Evolutionary conservation across 495 filamentous ascomycete genomes (phyloP).

Genomic region (Geoglossum glabrum): DNA sequence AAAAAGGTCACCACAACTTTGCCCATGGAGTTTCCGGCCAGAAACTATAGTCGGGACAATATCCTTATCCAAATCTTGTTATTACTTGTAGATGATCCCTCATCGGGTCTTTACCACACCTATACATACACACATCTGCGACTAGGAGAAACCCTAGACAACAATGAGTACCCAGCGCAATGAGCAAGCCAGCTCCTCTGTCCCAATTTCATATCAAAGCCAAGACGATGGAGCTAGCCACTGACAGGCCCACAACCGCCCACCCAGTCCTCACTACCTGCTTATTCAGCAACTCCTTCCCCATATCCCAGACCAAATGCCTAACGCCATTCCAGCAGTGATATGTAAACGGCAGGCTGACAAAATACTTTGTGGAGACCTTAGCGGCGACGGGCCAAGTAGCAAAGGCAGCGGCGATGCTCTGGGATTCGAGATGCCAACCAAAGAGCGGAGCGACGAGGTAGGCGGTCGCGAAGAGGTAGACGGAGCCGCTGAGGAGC

Average conservation of each 20-base stretch:
- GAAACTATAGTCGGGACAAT: no score
- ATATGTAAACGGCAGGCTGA: slow-evolving; percentile 73
- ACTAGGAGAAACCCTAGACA: neutral
- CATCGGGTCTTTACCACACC: neutral
- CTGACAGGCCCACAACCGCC: slow-evolving; percentile 46
- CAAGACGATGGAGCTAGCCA: slow-evolving; percentile 39
- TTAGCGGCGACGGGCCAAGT: slow-evolving; percentile 48
- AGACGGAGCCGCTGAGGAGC: slow-evolving; percentile 51
- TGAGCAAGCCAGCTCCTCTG: neutral
- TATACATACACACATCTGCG: neutral
- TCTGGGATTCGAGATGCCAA: slow-evolving; percentile 65
- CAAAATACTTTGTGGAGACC: slow-evolving; percentile 45
- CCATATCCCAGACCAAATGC: slow-evolving; percentile 76
- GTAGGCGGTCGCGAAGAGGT: slow-evolving; percentile 70
- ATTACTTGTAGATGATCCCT: neutral
- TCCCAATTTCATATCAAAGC: slow-evolving; percentile 27
- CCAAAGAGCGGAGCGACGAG: slow-evolving; percentile 62
- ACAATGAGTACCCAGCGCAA: neutral
- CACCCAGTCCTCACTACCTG: slow-evolving; percentile 58
- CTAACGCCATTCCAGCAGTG: slow-evolving; percentile 75
- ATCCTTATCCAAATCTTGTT: neutral
- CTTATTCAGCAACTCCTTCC: slow-evolving; percentile 43
- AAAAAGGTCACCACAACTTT: no score
- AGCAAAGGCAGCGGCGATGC: slow-evolving; percentile 58
- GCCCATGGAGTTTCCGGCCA: no score